Percentiles rank a stretch among this genome's conserved stretches.
phyloP scores from a whole-genome alignment of 352 stramenopile species.

The Phytophthora constricta region DNA sequence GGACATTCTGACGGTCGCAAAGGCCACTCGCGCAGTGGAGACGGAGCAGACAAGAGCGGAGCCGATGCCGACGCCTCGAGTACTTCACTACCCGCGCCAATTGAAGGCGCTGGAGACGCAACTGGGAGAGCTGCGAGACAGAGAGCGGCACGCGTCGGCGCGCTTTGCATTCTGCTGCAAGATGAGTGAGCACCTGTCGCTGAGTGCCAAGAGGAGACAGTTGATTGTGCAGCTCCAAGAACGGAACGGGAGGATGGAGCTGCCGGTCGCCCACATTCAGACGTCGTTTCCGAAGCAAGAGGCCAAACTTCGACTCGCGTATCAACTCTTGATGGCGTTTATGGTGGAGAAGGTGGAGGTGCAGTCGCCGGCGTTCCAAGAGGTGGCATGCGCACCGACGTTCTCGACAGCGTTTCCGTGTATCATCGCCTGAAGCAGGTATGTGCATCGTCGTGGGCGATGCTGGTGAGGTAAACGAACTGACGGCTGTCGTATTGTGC shows the following conservation, averaged over 20 bases:
- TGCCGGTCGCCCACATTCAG: conserved; percentile 33
- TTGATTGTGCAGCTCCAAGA: conserved; percentile 15
- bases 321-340: conserved; percentile 42
- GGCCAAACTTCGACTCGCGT: conserved; percentile 40
- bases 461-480: no score
- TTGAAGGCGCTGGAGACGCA: conserved; percentile 54
- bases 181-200: conserved; percentile 57
- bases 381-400: conserved; percentile 35
- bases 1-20: conserved; percentile 45
- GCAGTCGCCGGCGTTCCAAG: conserved; percentile 34
- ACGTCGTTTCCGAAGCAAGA: conserved; percentile 42
- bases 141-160: conserved; percentile 44
- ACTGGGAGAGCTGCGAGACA: conserved; percentile 36
- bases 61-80: neutral
- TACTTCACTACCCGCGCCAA: conserved; percentile 61
- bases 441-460: neutral
- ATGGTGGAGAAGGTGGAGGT: conserved; percentile 38
- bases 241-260: conserved; percentile 8
- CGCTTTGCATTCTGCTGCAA: conserved; percentile 57
- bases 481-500: neutral
- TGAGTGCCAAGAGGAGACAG: conserved; percentile 25
- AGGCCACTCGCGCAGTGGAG: conserved; percentile 22
- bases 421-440: conserved; percentile 64
- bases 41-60: conserved; percentile 2
- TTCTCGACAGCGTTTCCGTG: conserved; percentile 52